Percentiles rank a stretch among this genome's conserved stretches.
Evolutionary conservation across 2,329 filamentous ascomycete genomes (phyloP).

Genomic region (Fusarium sp.): DNA sequence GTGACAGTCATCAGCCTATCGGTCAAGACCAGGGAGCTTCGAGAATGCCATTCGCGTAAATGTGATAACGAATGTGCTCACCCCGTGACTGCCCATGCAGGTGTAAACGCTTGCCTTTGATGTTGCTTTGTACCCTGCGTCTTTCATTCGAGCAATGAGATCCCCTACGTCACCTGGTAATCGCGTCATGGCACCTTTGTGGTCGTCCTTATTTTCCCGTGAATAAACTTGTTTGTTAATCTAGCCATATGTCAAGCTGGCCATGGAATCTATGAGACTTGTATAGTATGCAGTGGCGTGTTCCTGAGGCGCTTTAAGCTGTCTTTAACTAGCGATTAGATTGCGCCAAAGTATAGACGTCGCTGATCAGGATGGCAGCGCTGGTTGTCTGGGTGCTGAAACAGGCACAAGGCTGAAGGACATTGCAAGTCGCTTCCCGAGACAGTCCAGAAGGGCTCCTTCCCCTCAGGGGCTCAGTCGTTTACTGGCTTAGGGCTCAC

Average conservation of each 20-base stretch:
- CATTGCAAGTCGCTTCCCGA: conserved; percentile 24
- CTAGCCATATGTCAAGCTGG: neutral
- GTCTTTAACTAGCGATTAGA: neutral
- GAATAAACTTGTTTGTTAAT: conserved; percentile 20
- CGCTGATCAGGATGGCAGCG: conserved; percentile 5
- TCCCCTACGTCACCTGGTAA: conserved; percentile 44
- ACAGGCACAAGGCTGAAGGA: conserved; percentile 32
- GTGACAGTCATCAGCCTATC: conserved; percentile 4
- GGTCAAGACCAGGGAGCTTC: conserved; percentile 11
- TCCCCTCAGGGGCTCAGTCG: conserved; percentile 17
- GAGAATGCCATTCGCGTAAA: conserved; percentile 15
- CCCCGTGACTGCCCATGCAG: conserved; percentile 24
- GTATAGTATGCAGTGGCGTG: conserved; percentile 1
- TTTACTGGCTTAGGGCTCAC: conserved; percentile 11
- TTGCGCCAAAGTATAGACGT: neutral
- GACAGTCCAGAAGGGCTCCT: conserved; percentile 26
- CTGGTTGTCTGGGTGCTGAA: conserved; percentile 11
- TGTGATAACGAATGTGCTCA: conserved; percentile 18
- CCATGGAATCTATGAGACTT: conserved; percentile 9
- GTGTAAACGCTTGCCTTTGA: conserved; percentile 15
- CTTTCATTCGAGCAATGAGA: conserved; percentile 26
- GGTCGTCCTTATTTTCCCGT: conserved; percentile 27
- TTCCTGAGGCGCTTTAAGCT: neutral
- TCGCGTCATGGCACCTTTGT: conserved; percentile 35
- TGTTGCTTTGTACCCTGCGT: conserved; percentile 23